Evolutionary conservation across 1,139 yeast species (phyloP), one percentile per base, ranked within the genome.

Genomic region (Keqinozyma sinolaborantium): DNA sequence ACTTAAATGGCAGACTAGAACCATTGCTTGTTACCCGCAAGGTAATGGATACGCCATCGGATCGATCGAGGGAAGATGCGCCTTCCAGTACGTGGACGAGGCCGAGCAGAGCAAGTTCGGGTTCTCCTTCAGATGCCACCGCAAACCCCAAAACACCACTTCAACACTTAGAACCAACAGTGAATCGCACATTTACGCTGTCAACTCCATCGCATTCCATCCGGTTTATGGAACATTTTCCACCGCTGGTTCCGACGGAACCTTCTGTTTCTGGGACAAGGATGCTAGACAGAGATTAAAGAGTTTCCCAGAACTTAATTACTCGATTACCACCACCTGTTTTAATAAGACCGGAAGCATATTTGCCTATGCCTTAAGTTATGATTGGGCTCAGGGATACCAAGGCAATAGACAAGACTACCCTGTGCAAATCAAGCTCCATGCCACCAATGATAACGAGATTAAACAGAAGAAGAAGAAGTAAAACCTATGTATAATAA

Each of bases 251-350:
- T 76, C 94, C 24, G 98, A 94, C 57, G 98, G 98, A 11, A 73
- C 94, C 5, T 83, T 88, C 64, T 83, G 90, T 49, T 83, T 85
- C 63, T 94, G 99, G 99, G 98, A 94, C 56, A 88, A 87, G 59
- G 96, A 87, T 50, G 84, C 94, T 32, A 79, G 83, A 54, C 95
- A 86, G 54, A 75, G 97, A 47, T 73, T 92, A 44, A 85, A 83
- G 59, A 86, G 84, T 21, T 85, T 82, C 62, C 87, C 92, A 3
- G 61, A 74, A 12, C 71, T 85, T 18, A 83, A 82, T 27, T 80
- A 82, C 24, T 68, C 95, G 2, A 82, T 94, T 34, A 73, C 95
- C 1, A 79, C 83, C 16, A 75, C 92, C 2, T 80, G 81, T 5
- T 94, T 90, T 63, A 92, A 87, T 60, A 71, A 85, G 44, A 80